These are phyloP conservation scores for Gossypium schwendimanii DNA, from an alignment of 441 rosid genomes.

Conservation along the genomic window DNA sequence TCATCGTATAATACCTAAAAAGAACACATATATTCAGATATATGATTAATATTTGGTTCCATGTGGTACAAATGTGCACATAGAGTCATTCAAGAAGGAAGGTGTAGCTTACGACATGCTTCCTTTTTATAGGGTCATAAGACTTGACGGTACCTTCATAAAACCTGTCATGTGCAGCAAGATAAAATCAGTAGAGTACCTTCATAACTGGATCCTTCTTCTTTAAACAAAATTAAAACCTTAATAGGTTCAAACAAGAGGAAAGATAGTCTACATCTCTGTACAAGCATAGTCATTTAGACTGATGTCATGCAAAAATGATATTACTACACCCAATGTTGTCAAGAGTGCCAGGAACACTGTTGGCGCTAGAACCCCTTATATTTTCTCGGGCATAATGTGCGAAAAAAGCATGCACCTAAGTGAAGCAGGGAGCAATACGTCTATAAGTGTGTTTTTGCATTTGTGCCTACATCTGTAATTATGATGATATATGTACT, in stretches of 20 bases:
- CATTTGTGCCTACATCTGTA: background rate
- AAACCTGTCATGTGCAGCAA: constrained; percentile 57
- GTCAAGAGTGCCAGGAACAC: background rate
- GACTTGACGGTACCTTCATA: constrained; percentile 93
- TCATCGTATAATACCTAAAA: constrained; percentile 82
- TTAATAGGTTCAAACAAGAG: background rate
- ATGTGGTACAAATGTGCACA: constrained; percentile 1
- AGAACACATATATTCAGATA: background rate
- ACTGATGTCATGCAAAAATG: constrained; percentile 2
- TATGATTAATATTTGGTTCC: background rate
- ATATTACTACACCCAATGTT: background rate
- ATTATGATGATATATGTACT: background rate
- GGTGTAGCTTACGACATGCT: constrained; percentile 73
- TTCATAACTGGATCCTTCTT: background rate
- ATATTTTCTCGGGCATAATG: background rate
- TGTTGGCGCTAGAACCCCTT: background rate
- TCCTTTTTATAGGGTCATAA: constrained; percentile 73
- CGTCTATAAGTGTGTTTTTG: background rate
- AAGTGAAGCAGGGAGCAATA: background rate
- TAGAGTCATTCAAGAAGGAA: background rate
- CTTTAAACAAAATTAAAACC: background rate
- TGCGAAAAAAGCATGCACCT: background rate
- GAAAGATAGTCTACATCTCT: background rate
- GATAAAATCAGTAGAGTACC: constrained; percentile 7
- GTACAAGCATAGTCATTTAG: background rate